Evolutionary conservation across 2,329 filamentous ascomycete species (phyloP).

Genomic region (Graphiopsis chlorocephala): DNA sequence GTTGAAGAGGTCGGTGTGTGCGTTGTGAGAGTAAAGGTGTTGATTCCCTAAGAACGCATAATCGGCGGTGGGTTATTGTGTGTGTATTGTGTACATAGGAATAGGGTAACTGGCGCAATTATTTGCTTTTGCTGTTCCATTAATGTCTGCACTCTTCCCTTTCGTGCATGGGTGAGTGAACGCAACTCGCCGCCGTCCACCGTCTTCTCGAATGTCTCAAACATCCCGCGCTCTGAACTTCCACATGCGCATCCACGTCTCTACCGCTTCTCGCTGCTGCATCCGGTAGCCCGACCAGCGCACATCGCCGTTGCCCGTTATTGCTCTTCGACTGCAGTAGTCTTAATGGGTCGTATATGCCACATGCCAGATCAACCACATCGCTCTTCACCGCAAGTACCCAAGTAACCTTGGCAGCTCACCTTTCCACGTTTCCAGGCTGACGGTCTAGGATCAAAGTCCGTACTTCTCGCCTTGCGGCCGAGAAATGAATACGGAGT

Average conservation of each 20-base stretch:
- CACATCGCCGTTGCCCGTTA: background rate
- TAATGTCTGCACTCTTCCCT: background rate
- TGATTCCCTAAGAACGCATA: slow-evolving; percentile 10
- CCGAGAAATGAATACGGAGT: too few relatives aligned
- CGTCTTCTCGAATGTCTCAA: background rate
- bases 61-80: background rate
- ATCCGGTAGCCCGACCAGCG: background rate
- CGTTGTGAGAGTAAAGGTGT: slow-evolving; percentile 4
- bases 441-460: too few relatives aligned
- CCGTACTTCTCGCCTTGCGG: too few relatives aligned
- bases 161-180: too few relatives aligned
- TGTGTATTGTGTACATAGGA: slow-evolving; percentile 17
- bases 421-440: background rate
- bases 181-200: too few relatives aligned
- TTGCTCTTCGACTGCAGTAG: background rate
- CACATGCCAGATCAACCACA: background rate
- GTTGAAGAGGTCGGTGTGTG: background rate
- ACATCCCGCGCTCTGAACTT: too few relatives aligned
- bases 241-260: background rate
- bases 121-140: slow-evolving; percentile 9
- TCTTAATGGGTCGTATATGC: background rate
- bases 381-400: slow-evolving; percentile 1
- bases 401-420: background rate
- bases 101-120: slow-evolving; percentile 11
- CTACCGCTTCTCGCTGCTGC: background rate